Conservation (phyloP, 208 protist genomes). For the Trichomonas vaginalis region DNA sequence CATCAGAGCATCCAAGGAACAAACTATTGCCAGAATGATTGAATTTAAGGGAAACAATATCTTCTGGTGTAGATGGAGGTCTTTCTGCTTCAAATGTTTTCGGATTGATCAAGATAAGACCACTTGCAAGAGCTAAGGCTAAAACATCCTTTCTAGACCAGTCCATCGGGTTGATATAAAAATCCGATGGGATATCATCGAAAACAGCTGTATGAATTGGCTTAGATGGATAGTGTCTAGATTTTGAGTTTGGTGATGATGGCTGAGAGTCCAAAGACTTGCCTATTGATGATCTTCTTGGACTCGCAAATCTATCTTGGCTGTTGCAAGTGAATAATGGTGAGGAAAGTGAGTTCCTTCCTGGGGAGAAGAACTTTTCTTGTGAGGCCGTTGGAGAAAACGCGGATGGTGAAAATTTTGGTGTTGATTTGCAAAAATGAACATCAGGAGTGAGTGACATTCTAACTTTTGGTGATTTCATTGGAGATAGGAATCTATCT, state of each 20-base stretch:
- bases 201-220: neutral
- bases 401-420: neutral
- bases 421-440: neutral
- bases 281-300: neutral
- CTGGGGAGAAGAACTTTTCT: neutral
- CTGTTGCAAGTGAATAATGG: neutral
- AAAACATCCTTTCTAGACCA: neutral
- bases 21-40: neutral
- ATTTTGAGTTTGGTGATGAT: neutral
- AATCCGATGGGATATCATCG: neutral
- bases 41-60: neutral
- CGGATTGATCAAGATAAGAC: neutral
- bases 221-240: neutral
- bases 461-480: neutral
- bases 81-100: neutral
- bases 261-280: neutral
- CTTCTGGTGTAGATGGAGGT: neutral
- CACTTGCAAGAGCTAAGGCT: neutral
- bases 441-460: neutral
- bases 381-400: neutral
- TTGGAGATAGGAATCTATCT: neutral
- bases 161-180: neutral
- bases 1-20: neutral
- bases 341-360: neutral
- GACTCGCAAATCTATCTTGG: neutral